These are phyloP conservation scores for Annona squamosa DNA, from an alignment of 164 flowering plant genomes.

Conservation along the genomic window DNA sequence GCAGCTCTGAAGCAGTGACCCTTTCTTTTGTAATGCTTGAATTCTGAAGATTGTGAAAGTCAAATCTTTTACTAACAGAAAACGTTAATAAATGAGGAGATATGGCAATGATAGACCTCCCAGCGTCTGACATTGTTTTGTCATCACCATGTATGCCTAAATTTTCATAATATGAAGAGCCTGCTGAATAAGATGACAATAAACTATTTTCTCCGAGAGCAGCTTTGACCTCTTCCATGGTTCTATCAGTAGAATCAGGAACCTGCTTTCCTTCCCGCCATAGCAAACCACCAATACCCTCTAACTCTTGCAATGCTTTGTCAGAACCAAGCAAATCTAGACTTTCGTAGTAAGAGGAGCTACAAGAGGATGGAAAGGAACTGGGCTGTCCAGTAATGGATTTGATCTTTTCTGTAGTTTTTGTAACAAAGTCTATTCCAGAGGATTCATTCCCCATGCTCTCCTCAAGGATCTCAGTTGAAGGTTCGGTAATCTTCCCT, in stretches of 20 bases:
- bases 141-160: constrained; percentile 24
- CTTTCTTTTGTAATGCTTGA: constrained; percentile 31
- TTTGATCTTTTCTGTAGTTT: constrained; percentile 13
- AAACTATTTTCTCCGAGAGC: constrained; percentile 12
- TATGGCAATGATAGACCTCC: constrained; percentile 41
- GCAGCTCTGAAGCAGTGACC: constrained; percentile 43
- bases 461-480: constrained; percentile 14
- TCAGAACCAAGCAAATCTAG: constrained; percentile 25
- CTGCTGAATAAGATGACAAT: constrained; percentile 20
- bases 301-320: constrained; percentile 47
- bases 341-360: constrained; percentile 12
- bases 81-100: constrained; percentile 23
- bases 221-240: constrained; percentile 16
- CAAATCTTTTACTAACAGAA: constrained; percentile 17
- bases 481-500: constrained; percentile 10
- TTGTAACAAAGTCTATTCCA: constrained; percentile 17
- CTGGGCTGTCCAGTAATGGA: constrained; percentile 16
- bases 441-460: constrained; percentile 9
- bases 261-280: constrained; percentile 15
- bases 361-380: constrained; percentile 17
- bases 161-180: constrained; percentile 9
- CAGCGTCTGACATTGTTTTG: constrained; percentile 47
- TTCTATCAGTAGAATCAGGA: constrained; percentile 15
- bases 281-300: constrained; percentile 37
- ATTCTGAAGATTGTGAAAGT: constrained; percentile 28